Evolutionary conservation across 345 rosid genomes (phyloP).

Genomic region (Populus euphratica): DNA sequence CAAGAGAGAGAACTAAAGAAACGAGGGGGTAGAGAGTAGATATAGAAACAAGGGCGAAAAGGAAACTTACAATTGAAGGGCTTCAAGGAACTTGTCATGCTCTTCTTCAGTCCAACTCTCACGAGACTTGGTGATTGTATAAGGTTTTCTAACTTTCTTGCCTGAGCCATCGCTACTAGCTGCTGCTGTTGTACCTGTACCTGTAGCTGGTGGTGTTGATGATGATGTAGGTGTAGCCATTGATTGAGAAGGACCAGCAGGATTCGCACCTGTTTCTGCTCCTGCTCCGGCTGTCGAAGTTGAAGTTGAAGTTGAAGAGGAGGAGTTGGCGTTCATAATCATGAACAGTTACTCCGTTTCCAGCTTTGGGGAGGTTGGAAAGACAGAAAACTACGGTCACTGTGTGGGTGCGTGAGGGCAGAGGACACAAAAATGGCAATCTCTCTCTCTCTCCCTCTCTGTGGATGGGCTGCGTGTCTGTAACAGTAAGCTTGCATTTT

Average conservation of each 20-base stretch:
- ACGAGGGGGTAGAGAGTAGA: background rate
- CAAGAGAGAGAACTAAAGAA: background rate
- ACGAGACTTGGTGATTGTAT: conserved; percentile 96
- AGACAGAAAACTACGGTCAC: background rate
- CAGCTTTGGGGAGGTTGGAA: background rate
- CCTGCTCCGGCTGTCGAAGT: conserved; percentile 22
- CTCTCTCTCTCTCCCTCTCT: too few species aligned
- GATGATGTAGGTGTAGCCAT: conserved; percentile 34
- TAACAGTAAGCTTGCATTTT: background rate
- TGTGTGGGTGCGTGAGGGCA: background rate
- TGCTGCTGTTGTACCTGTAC: background rate
- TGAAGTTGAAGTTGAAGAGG: background rate
- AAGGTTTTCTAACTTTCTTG: conserved; percentile 92
- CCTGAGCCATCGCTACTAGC: conserved; percentile 30
- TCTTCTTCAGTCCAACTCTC: conserved; percentile 99
- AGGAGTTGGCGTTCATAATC: background rate
- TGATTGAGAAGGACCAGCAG: conserved; percentile 30
- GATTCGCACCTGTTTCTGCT: background rate
- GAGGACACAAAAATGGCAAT: background rate
- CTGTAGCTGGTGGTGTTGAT: conserved; percentile 13
- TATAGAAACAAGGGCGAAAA: background rate
- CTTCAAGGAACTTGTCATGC: conserved; percentile 98
- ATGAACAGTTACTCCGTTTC: background rate
- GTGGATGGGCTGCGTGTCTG: background rate
- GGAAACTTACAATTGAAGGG: conserved; percentile 70